These are phyloP conservation scores for Annulohypoxylon truncatum DNA, from an alignment of 2,329 filamentous ascomycete species.

Conservation along the genomic window DNA sequence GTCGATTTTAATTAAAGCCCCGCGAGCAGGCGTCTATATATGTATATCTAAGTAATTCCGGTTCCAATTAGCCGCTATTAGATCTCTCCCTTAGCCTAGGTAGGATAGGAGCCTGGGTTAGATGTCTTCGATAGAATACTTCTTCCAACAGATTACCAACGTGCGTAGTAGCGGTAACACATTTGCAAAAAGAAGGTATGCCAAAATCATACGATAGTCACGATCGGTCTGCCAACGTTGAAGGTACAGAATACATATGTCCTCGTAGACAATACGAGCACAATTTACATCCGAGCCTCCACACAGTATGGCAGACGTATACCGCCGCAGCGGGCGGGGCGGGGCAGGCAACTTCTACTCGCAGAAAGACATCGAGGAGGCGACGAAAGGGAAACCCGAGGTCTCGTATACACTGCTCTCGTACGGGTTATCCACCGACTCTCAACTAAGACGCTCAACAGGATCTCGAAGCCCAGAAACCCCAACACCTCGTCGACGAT, in stretches of 20 bases:
- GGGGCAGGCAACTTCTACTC: conserved; percentile 73
- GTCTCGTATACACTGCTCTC: conserved; percentile 34
- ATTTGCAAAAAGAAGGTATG: too few relatives aligned
- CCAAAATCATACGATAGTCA: not conserved
- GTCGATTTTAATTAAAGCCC: conserved; percentile 26
- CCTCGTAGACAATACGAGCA: not conserved
- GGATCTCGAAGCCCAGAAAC: conserved; percentile 56
- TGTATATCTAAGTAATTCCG: not conserved
- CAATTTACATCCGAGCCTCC: not conserved
- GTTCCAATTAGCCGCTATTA: conserved; percentile 5
- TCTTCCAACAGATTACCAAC: not conserved
- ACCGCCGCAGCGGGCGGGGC: conserved; percentile 67
- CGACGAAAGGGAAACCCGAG: conserved; percentile 43
- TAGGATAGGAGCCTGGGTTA: not conserved
- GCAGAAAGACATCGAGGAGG: conserved; percentile 63
- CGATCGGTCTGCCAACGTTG: too few relatives aligned
- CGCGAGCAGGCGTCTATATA: conserved; percentile 13
- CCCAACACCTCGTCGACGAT: conserved; percentile 41
- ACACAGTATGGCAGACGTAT: conserved; percentile 54
- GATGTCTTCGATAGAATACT: too few relatives aligned
- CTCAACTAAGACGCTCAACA: conserved; percentile 30
- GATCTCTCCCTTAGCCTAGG: not conserved
- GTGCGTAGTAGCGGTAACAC: not conserved
- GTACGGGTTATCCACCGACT: not conserved
- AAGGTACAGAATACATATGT: not conserved